Evolutionary conservation across 441 rosid species (phyloP).

Genomic region (Pelargonium citronellum): DNA sequence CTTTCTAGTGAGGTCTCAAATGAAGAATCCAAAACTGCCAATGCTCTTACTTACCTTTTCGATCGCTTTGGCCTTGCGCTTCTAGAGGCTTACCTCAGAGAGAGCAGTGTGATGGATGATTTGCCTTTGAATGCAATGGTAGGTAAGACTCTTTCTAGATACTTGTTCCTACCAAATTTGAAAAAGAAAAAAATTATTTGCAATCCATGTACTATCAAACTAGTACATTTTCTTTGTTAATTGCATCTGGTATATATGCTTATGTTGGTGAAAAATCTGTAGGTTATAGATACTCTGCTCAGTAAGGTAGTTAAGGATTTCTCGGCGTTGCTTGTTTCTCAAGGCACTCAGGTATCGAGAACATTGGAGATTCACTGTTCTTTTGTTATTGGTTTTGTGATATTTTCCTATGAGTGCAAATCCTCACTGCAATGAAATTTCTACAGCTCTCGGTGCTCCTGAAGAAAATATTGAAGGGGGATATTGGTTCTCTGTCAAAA

Average conservation of each 20-base stretch:
- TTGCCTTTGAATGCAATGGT: conserved; percentile 92
- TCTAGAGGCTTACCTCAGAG: conserved; percentile 70
- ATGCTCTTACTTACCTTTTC: conserved; percentile 67
- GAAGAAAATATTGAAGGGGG: conserved; percentile 66
- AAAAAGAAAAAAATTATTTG: too few relatives aligned
- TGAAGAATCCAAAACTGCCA: conserved; percentile 73
- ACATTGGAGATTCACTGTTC: background rate
- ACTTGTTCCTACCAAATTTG: background rate
- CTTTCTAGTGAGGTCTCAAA: conserved; percentile 64
- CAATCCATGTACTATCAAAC: too few relatives aligned
- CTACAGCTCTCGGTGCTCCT: conserved; percentile 65
- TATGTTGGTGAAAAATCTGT: conserved; percentile 20
- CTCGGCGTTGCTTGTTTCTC: conserved; percentile 75
- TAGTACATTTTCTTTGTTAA: background rate
- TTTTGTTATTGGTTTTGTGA: background rate
- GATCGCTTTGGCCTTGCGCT: conserved; percentile 79
- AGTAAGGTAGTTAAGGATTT: conserved; percentile 85
- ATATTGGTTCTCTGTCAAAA: conserved; percentile 50
- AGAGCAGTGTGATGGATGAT: conserved; percentile 51
- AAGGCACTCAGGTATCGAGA: conserved; percentile 66
- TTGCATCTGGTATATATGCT: conserved; percentile 12
- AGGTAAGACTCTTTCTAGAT: conserved; percentile 45
- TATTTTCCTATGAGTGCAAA: background rate
- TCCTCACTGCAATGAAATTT: background rate
- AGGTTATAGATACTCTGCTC: conserved; percentile 84